A percentile compares a stretch with the other conserved stretches of the same genome.
Conservation (phyloP, 305 asterid genomes). For the Fraxinus sp. region DNA sequence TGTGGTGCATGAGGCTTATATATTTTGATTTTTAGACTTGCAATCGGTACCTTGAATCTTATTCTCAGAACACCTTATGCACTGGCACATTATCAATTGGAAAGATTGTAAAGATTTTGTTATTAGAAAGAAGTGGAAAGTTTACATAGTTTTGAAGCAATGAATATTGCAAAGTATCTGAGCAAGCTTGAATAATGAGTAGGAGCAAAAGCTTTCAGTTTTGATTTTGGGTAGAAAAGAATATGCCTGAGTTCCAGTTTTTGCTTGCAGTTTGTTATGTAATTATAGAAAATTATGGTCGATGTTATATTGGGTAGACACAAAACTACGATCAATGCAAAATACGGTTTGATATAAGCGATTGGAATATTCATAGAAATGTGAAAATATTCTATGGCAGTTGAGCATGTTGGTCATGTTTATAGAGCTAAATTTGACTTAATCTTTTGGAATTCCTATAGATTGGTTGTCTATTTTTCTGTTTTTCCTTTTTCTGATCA, state of each 20-base stretch:
- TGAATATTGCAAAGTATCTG: not conserved
- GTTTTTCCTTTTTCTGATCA: too few relatives aligned
- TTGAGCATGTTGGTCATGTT: too few relatives aligned
- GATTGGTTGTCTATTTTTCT: too few relatives aligned
- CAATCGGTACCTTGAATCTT: not conserved
- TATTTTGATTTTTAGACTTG: slow-evolving; percentile 9
- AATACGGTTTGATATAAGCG: too few relatives aligned
- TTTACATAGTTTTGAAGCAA: not conserved
- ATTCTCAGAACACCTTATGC: slow-evolving; percentile 25
- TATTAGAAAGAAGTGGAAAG: not conserved
- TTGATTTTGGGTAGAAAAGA: not conserved
- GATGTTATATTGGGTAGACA: not conserved
- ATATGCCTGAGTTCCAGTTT: not conserved
- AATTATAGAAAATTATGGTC: not conserved
- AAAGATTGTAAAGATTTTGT: not conserved
- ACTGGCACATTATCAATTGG: not conserved
- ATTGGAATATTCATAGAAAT: too few relatives aligned
- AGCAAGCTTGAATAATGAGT: not conserved
- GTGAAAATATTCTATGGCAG: too few relatives aligned
- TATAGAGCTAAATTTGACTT: too few relatives aligned
- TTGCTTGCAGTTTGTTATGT: not conserved
- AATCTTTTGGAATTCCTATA: too few relatives aligned
- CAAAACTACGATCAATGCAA: too few relatives aligned
- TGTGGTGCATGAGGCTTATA: slow-evolving; percentile 14
- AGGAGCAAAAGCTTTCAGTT: not conserved